These are phyloP conservation scores for Globisporangium yorkense DNA, from an alignment of 352 stramenopile genomes.

Conservation along the genomic window DNA sequence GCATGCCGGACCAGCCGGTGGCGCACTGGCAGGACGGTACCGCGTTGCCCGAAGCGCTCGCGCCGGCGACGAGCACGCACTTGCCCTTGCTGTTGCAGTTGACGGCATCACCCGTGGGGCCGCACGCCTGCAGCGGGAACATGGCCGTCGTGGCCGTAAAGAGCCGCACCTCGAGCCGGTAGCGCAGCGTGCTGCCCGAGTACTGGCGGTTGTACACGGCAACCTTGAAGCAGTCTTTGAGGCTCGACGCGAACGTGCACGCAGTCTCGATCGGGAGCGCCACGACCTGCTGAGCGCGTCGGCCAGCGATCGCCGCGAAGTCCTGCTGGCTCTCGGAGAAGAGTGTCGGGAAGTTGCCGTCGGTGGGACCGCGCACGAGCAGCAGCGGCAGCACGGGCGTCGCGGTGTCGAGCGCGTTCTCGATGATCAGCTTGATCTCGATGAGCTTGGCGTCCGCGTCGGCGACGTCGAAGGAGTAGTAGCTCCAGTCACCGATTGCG, in stretches of 20 bases:
- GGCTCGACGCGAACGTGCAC: conserved; percentile 29
- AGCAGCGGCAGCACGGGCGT: conserved; percentile 52
- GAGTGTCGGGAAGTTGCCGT: conserved; percentile 51
- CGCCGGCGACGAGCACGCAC: conserved; percentile 29
- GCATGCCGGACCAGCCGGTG: conserved; percentile 54
- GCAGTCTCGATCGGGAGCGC: conserved; percentile 32
- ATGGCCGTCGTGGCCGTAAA: conserved; percentile 18
- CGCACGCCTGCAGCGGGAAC: conserved; percentile 21
- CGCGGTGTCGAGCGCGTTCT: conserved; percentile 30
- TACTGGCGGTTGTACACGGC: conserved; percentile 59
- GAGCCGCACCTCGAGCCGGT: conserved; percentile 33
- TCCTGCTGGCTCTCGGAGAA: conserved; percentile 38
- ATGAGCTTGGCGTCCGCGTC: conserved; percentile 34
- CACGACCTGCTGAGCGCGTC: conserved; percentile 26
- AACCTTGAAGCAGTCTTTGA: conserved; percentile 65
- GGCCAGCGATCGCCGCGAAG: conserved; percentile 29
- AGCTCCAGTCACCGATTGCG: conserved; percentile 43
- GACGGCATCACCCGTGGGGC: conserved; percentile 5
- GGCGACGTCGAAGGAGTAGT: conserved; percentile 61
- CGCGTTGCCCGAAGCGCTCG: neutral
- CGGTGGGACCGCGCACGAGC: conserved; percentile 40
- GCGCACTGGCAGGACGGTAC: conserved; percentile 41
- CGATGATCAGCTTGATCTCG: conserved; percentile 39
- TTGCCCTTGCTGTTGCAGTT: conserved; percentile 53
- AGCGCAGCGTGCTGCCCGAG: conserved; percentile 38